Evolutionary conservation across 192 early-diverging fungal genomes (phyloP), one percentile per base, ranked within the genome.

Genomic region (Coemansia sp.): DNA sequence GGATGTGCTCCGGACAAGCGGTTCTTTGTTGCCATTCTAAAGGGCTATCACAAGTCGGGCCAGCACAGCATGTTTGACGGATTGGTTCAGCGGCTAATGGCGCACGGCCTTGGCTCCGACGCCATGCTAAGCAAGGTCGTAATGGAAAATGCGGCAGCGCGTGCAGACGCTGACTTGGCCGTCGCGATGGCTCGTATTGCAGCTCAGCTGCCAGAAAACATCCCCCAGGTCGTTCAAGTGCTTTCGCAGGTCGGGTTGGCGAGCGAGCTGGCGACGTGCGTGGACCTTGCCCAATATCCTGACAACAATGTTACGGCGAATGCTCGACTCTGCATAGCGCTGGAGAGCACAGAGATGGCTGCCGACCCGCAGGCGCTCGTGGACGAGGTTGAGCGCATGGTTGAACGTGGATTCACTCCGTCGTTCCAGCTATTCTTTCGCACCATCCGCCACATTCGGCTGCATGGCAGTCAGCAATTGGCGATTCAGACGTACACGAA

Each of bases 51-150:
- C 45, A 36, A 15, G 57, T 69, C 74, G 10, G 20, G 37, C 15
- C 79, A 82, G 59, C 17, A 74, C 60, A 58, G 59, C 38, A 73
- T 82, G 67, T 82, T 82, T 57, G 74, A 77, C 17, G 68, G 59
- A 1, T 19, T 82, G 36, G 60, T 62, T 9, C 49, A 49, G n/a
- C 65, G 66, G n/a, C 42, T 78, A 19, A 27, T 59, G n/a, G 29
- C 59, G 15, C 66, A 57, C 38, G 29, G 63, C 11, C 60, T 59
- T 9, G 19, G 53, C 11, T 49, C 68, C 1, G 38, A 60, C 29
- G 17, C 42, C 14, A 53, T 65, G 12, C 24, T 77, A n/a, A 42
- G 65, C 47, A 40, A 36, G 6, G 49, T 71, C 14, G 25, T 65
- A 14, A 65, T 77, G 74, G 17, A 32, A 4, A 82, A 77, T 27